Conservation (phyloP, 192 early-diverging fungal genomes). For the Podila verticillata region DNA sequence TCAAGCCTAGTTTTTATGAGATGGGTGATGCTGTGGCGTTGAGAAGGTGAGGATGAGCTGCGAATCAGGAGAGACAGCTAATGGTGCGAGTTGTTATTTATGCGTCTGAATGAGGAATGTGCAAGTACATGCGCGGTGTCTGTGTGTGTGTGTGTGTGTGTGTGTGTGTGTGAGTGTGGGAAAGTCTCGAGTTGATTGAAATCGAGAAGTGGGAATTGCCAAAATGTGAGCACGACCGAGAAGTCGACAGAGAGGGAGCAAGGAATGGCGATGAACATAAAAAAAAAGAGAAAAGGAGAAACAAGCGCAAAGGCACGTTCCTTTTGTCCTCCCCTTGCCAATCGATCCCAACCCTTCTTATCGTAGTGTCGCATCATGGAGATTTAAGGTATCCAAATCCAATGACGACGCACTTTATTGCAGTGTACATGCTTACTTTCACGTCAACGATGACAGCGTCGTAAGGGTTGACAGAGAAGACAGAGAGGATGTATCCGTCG, state of each 20-base stretch:
- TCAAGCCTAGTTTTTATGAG: not conserved
- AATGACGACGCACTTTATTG: no score
- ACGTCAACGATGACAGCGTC: constrained; percentile 32
- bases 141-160: not conserved
- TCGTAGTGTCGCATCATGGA: no score
- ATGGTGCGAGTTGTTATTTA: not conserved
- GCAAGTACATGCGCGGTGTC: not conserved
- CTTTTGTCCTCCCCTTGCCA: no score
- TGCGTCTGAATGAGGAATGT: not conserved
- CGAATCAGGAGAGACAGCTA: not conserved
- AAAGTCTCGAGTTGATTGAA: not conserved
- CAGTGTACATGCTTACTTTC: not conserved
- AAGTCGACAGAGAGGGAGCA: no score
- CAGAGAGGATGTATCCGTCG: constrained; percentile 34
- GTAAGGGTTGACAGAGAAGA: constrained; percentile 37
- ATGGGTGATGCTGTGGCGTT: not conserved
- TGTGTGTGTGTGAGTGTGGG: not conserved
- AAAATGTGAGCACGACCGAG: not conserved
- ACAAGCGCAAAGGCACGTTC: not conserved
- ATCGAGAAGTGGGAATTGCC: not conserved
- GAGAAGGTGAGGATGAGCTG: not conserved
- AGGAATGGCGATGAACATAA: no score
- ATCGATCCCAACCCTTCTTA: no score
- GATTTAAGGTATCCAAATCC: no score
- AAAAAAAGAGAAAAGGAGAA: not conserved